Evolutionary conservation across 257 asterid species (phyloP).

Genomic region (Thymus quinquecostatus): DNA sequence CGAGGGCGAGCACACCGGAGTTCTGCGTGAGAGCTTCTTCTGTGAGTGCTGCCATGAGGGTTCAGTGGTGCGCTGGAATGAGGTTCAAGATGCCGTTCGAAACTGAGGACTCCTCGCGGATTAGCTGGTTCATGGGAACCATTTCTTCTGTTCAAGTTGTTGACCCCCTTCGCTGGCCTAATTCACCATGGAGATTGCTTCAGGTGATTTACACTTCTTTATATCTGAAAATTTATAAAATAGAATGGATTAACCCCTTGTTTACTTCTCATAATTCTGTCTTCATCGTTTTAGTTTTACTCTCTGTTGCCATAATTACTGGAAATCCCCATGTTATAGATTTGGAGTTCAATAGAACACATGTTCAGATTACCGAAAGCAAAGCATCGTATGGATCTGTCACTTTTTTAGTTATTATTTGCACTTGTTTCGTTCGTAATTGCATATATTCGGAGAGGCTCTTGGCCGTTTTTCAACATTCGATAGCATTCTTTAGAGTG

Average conservation of each 20-base stretch:
- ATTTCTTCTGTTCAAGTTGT: slow-evolving; percentile 44
- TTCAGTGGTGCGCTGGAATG: slow-evolving; percentile 55
- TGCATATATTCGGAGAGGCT: slow-evolving; percentile 7
- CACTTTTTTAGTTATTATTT: neutral
- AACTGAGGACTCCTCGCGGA: slow-evolving; percentile 53
- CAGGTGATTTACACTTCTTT: slow-evolving; percentile 42
- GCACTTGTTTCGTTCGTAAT: slow-evolving; percentile 12
- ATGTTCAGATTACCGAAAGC: slow-evolving; percentile 11
- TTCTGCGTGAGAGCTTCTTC: slow-evolving; percentile 53
- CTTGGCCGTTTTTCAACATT: too few relatives aligned
- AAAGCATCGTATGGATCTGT: slow-evolving; percentile 23
- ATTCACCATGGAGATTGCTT: slow-evolving; percentile 58
- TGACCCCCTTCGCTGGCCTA: slow-evolving; percentile 60
- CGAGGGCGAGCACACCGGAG: slow-evolving; percentile 57
- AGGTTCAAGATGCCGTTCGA: slow-evolving; percentile 66
- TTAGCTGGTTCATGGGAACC: slow-evolving; percentile 63
- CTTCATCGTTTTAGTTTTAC: neutral
- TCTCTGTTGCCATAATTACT: neutral
- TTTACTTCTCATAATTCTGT: neutral
- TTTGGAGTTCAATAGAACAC: neutral
- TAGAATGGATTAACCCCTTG: neutral
- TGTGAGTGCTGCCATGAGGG: slow-evolving; percentile 48
- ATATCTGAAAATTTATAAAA: neutral
- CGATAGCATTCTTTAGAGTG: neutral
- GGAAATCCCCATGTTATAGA: neutral